Base-by-base conservation (phyloP, 1,284 basidiomycete species). In the Rhodofomes roseus region DNA sequence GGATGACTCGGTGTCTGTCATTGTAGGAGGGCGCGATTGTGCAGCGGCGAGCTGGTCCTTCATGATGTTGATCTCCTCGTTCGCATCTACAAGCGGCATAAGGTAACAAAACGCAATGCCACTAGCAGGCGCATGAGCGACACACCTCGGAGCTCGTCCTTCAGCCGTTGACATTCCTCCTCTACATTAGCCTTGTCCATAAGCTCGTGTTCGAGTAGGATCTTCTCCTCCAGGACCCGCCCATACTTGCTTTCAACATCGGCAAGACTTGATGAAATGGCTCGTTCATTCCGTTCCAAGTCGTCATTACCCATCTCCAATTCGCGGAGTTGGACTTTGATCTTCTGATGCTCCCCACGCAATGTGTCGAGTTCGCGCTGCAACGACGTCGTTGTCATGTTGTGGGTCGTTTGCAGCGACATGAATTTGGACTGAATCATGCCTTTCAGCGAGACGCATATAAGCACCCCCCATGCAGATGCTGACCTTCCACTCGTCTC, bases 251-350 rank as follows among this genome's bases (percentile, higher is more conserved):
- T 81, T 77, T 99, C 96, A 70, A 95, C 82, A 74, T 99, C 97
- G 1, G 90, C 88, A 60, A 98, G 78, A 65, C 93, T 96, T 36
- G 94, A 96, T 2, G 90, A 87, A 31, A 96, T 93, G 56, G 95
- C 95, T 23, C 94, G 85, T 70, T 96, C 94, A 71, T 90, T 95
- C 64, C 93, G 80, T 73, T 98, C 95, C 61, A 98, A 80, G 75
- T 97, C 94, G 70, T 98, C 95, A 69, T 97, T 97, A 39, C 95
- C 95, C 86, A 97, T 90, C 75, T 98, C 95, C 54, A 97, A 80
- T 68, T 96, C 94, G 12, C 93, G 86, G 31, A 95, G 77, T 67
- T 93, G 89, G 25, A 93, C 79, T 73, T 92, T 93, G 60, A 87
- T 78, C 62, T 83, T 84, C 72, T 95, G 92, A 64, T 89, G 81